Evolutionary conservation across 108 stramenopile species (phyloP).

Genomic region (Cylindrotheca closterium): DNA sequence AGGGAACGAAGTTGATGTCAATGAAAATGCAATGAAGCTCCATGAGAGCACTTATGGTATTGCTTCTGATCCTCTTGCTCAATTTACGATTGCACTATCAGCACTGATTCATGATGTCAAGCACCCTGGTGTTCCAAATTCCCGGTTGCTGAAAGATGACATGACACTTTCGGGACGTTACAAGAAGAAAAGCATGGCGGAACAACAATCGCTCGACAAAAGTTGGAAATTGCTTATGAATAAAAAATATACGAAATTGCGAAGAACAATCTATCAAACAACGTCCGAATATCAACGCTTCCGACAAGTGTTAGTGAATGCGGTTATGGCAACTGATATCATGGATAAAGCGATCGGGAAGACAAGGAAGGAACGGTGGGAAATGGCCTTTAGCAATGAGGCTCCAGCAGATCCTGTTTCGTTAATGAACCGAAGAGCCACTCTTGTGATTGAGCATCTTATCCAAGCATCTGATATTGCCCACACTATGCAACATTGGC

Average conservation of each 20-base stretch:
- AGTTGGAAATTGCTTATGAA: constrained; percentile 39
- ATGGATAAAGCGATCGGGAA: constrained; percentile 13
- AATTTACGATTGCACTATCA: constrained; percentile 12
- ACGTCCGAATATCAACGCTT: constrained; percentile 10
- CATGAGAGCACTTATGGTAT: constrained; percentile 16
- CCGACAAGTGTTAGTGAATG: constrained; percentile 20
- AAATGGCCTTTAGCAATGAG: constrained; percentile 13
- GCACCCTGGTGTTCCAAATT: constrained; percentile 44
- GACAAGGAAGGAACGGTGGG: constrained; percentile 21
- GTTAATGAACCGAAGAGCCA: constrained; percentile 15
- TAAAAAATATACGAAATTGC: constrained; percentile 25
- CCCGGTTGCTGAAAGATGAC: constrained; percentile 44
- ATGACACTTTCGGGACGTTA: constrained; percentile 39
- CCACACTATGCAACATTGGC: constrained; percentile 30
- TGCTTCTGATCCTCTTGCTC: constrained; percentile 12
- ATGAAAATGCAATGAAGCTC: background rate
- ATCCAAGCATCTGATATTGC: constrained; percentile 22
- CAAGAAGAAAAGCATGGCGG: constrained; percentile 45
- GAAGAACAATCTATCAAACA: constrained; percentile 5
- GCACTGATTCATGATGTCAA: constrained; percentile 19
- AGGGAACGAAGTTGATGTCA: constrained; percentile 11
- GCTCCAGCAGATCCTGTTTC: background rate
- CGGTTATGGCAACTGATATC: constrained; percentile 27
- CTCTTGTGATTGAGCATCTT: constrained; percentile 21
- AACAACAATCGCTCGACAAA: constrained; percentile 47